Conservation (phyloP, 805 yeast species). For the Saccharomycopsis guyanensis region DNA sequence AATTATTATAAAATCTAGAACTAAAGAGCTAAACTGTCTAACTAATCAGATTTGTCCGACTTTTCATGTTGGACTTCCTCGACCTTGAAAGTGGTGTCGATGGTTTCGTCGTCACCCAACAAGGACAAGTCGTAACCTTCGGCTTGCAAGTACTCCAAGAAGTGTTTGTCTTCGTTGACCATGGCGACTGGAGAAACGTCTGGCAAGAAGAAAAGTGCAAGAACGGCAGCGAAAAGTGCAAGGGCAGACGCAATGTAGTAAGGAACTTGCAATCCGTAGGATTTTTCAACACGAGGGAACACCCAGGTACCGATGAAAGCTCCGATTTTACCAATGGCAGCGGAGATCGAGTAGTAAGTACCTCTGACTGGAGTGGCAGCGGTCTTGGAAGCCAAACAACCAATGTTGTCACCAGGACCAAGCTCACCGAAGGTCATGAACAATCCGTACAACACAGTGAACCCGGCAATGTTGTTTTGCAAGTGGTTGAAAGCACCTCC, state of each 20-base stretch:
- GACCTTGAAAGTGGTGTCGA: constrained; percentile 2
- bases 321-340: constrained; percentile 87
- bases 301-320: constrained; percentile 88
- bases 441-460: constrained; percentile 81
- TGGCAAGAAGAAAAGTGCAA: constrained; percentile 33
- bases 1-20: too few species aligned
- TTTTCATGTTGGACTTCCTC: constrained; percentile 5
- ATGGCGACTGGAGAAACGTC: constrained; percentile 77
- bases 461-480: constrained; percentile 59
- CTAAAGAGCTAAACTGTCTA: too few species aligned
- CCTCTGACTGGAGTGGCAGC: constrained; percentile 86
- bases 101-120: constrained; percentile 34
- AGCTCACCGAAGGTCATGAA: constrained; percentile 85
- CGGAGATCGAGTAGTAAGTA: constrained; percentile 83
- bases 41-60: constrained; percentile 1
- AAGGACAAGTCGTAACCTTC: constrained; percentile 64
- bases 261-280: constrained; percentile 59
- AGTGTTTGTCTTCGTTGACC: constrained; percentile 65
- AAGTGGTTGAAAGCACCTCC: constrained; percentile 59
- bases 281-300: constrained; percentile 69
- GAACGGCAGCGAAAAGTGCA: constrained; percentile 32
- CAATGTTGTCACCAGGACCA: constrained; percentile 91
- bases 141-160: constrained; percentile 55
- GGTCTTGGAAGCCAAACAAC: constrained; percentile 80
- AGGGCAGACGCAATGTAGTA: constrained; percentile 66